A percentile compares a stretch with the other conserved stretches of the same genome.
These are phyloP conservation scores for Leccinum uliginosum DNA, from an alignment of 768 basidiomycete species.

Conservation along the genomic window DNA sequence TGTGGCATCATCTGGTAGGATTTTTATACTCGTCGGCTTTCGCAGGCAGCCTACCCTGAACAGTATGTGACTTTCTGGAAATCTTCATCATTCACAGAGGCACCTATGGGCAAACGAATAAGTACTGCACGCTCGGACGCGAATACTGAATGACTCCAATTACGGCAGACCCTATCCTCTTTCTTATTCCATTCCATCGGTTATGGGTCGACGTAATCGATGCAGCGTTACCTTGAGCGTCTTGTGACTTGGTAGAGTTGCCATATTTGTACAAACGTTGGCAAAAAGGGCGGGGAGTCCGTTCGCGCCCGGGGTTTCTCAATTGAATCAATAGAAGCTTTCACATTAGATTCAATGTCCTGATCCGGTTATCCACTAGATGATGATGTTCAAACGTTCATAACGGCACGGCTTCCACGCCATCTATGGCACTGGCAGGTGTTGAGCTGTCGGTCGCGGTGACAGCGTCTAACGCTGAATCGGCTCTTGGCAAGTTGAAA, in stretches of 20 bases:
- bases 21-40: constrained; percentile 6
- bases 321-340: neutral
- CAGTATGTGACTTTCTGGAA: neutral
- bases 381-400: neutral
- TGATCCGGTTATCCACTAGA: neutral
- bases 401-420: neutral
- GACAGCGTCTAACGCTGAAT: neutral
- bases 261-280: neutral
- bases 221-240: neutral
- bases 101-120: neutral
- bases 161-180: neutral
- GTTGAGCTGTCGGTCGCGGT: neutral
- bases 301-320: neutral
- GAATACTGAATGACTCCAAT: constrained; percentile 2
- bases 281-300: neutral
- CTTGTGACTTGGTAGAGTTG: neutral
- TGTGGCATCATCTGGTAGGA: neutral
- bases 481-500: neutral
- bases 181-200: constrained; percentile 3
- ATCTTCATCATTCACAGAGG: neutral
- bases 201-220: constrained; percentile 11
- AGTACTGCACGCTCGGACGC: neutral
- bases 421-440: neutral
- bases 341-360: neutral
- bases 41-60: neutral